A percentile compares a stretch with the other conserved stretches of the same genome.
Conservation (phyloP, 1,139 yeast genomes). For the Kazachstania sp. region DNA sequence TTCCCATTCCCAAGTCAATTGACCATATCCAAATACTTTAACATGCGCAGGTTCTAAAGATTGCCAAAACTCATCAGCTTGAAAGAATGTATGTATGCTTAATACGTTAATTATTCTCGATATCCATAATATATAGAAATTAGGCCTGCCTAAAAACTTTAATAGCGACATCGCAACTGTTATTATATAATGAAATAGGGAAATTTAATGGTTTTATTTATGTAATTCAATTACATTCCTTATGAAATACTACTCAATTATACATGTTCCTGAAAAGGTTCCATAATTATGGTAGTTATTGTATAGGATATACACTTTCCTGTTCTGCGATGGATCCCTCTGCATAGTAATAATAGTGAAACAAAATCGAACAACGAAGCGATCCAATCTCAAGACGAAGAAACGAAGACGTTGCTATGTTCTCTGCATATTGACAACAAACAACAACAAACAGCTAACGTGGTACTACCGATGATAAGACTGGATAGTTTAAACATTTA, state of each 20-base stretch:
- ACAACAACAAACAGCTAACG: no score
- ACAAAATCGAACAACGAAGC: not conserved
- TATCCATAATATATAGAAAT: constrained; percentile 14
- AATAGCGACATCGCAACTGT: not conserved
- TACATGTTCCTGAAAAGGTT: no score
- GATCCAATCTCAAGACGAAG: not conserved
- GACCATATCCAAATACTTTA: constrained; percentile 70
- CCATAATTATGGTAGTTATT: no score
- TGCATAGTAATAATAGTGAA: no score
- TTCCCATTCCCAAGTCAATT: constrained; percentile 92
- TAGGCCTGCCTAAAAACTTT: not conserved
- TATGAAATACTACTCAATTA: no score
- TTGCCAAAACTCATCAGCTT: constrained; percentile 95
- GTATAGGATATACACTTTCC: no score
- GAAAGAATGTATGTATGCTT: constrained; percentile 67
- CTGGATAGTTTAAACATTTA: no score
- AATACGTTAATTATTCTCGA: constrained; percentile 56
- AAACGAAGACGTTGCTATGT: not conserved
- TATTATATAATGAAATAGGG: not conserved
- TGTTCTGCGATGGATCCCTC: no score
- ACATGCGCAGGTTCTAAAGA: constrained; percentile 85
- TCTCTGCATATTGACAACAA: no score
- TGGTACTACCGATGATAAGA: no score
- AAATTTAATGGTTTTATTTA: no score
- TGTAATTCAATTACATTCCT: no score